These are phyloP conservation scores for Williopsis jadinii DNA, from an alignment of 1,139 yeast species.

Conservation along the genomic window DNA sequence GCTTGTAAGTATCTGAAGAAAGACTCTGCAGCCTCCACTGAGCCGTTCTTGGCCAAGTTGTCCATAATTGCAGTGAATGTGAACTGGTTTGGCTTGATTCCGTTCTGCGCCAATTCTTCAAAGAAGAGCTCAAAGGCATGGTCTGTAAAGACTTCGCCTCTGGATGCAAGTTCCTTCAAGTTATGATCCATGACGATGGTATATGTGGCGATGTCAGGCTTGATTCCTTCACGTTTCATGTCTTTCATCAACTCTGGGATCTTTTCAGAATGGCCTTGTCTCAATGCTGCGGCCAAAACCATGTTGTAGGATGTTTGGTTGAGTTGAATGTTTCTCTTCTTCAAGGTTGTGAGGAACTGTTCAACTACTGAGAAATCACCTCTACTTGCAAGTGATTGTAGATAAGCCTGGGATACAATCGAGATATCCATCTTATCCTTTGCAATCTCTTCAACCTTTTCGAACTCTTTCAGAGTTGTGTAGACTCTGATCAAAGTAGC, in stretches of 20 bases:
- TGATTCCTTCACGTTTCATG: conserved; percentile 32
- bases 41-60: conserved; percentile 44
- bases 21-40: conserved; percentile 46
- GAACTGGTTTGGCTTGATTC: conserved; percentile 40
- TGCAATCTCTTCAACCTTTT: conserved; percentile 15
- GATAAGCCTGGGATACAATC: conserved; percentile 26
- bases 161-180: conserved; percentile 39
- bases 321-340: conserved; percentile 26
- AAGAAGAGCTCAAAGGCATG: conserved; percentile 34
- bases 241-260: conserved; percentile 30
- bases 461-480: conserved; percentile 23
- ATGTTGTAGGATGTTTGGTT: conserved; percentile 34
- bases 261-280: conserved; percentile 25
- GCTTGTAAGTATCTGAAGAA: conserved; percentile 39
- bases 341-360: conserved; percentile 26
- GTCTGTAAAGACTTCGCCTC: conserved; percentile 39
- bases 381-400: conserved; percentile 25
- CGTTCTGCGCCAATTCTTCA: conserved; percentile 34
- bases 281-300: conserved; percentile 28
- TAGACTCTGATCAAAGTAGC: conserved; percentile 31
- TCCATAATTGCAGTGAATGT: conserved; percentile 51
- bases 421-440: conserved; percentile 11
- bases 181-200: conserved; percentile 54
- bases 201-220: conserved; percentile 60
- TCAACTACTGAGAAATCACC: conserved; percentile 24